Percentiles rank a stretch among this genome's conserved stretches.
Evolutionary conservation across 2,329 filamentous ascomycete species (phyloP).

Genomic region (Beauveria rudraprayagi): DNA sequence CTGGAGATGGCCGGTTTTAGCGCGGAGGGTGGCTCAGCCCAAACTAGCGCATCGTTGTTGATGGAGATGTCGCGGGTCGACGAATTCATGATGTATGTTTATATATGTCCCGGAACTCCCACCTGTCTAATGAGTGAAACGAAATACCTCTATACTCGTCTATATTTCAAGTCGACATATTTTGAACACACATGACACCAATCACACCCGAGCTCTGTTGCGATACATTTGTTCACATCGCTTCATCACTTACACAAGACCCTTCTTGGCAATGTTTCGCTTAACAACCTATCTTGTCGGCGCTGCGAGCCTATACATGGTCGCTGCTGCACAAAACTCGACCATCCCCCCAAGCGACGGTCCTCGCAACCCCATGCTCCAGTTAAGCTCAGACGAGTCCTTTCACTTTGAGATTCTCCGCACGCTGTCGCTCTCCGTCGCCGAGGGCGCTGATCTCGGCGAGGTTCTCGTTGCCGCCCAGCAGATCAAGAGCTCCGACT

Average conservation of each 20-base stretch:
- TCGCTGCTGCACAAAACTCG: slow-evolving; percentile 3
- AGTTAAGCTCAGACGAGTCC: slow-evolving; percentile 15
- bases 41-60: not conserved
- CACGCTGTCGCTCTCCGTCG: slow-evolving; percentile 14
- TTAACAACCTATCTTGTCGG: not conserved
- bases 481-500: slow-evolving; percentile 18
- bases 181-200: too few relatives aligned
- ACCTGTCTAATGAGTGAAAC: not conserved
- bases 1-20: not conserved
- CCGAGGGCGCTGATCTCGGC: slow-evolving; percentile 23
- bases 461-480: slow-evolving; percentile 25
- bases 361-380: slow-evolving; percentile 13
- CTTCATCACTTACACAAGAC: not conserved
- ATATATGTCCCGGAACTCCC: not conserved
- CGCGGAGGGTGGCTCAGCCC: not conserved
- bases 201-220: not conserved
- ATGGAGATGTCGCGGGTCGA: not conserved
- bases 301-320: not conserved
- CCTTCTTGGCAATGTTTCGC: not conserved
- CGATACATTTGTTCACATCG: not conserved
- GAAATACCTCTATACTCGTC: not conserved
- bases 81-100: not conserved
- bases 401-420: slow-evolving; percentile 22
- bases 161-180: too few relatives aligned
- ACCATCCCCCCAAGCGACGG: not conserved